Base-by-base conservation (phyloP, 2,329 filamentous ascomycete species). In the Aspergillus sp. region DNA sequence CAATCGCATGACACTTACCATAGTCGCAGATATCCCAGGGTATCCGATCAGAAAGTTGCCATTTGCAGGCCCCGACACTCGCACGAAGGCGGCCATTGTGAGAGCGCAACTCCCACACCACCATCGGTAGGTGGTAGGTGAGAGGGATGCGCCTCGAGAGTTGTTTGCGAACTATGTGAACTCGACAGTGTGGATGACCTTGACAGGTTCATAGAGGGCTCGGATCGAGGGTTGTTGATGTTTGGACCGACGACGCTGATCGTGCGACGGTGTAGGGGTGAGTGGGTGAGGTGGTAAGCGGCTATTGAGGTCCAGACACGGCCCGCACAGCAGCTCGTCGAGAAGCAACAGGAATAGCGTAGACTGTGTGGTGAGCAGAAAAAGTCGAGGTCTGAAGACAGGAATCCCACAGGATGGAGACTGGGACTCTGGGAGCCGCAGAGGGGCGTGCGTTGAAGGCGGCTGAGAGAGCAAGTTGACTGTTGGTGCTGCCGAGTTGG, bases 41-140 rank as follows among this genome's bases (percentile, higher is more conserved):
- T 98, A 99, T 68, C 95, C 95, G 67, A 98, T 91, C 64, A 98
- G 83, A 74, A 96, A 97, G 79, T 90, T 95, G 79, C 91, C 95
- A 79, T 99, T 99, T 68, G 95, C 93, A 73, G 93, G 93, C 73
- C 95, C 95, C 66, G 92, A 96, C 79, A 99, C 92, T 83, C 95
- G 89, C 80, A 99, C 95, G 77, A 90, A 90, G 74, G 90, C 89
- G 77, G 88, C 84, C 81, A 87, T 87, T 68, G 76, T 82, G 68
- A 72, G 57, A 66, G 61, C 62, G 64, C 65, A 60, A 64, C 64
- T 64, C 64, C 77, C 68, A 65, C 72, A 71, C 72, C 73, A 76
- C 73, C 73, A 75, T 75, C 67, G 67, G 66, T 70, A 65, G 65
- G 69, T 66, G 65, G 66, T 59, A 65, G 66, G 60, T 63, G 63